Conservation (phyloP, 495 filamentous ascomycete species). For the Hyaloscypha hepaticicola region DNA sequence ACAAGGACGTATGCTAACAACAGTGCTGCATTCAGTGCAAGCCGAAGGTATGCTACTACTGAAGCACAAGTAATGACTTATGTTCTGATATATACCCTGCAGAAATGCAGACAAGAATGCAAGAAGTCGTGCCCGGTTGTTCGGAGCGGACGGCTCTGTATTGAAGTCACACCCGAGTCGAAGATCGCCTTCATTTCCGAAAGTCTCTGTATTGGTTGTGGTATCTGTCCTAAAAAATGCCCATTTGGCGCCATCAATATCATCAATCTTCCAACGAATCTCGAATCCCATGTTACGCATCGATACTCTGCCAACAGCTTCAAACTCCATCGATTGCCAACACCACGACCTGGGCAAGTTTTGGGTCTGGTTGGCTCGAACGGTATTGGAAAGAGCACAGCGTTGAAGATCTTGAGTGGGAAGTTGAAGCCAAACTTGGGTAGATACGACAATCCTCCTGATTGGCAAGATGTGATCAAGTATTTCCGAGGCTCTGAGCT, state of each 20-base stretch:
- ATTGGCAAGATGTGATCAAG: slow-evolving; percentile 98
- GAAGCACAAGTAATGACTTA: neutral
- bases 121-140: slow-evolving; percentile 99
- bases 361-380: slow-evolving; percentile 96
- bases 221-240: slow-evolving; percentile 99
- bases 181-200: slow-evolving; percentile 99
- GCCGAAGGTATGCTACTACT: slow-evolving; percentile 68
- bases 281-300: slow-evolving; percentile 96
- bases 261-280: slow-evolving; percentile 98
- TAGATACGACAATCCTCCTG: slow-evolving; percentile 90
- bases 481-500: slow-evolving; percentile 97
- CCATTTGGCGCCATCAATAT: slow-evolving; percentile 99
- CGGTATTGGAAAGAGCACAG: slow-evolving; percentile 99
- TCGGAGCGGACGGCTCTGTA: slow-evolving; percentile 94
- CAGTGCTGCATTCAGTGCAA: slow-evolving; percentile 67
- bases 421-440: slow-evolving; percentile 98
- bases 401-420: slow-evolving; percentile 94
- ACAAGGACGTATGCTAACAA: slow-evolving; percentile 38
- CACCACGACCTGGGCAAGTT: slow-evolving; percentile 94
- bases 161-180: slow-evolving; percentile 85
- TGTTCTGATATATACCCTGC: slow-evolving; percentile 26
- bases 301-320: slow-evolving; percentile 99
- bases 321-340: slow-evolving; percentile 95
- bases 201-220: slow-evolving; percentile 91
- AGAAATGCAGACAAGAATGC: slow-evolving; percentile 98